Conservation (phyloP, 176 grass and related monocot species). For the Juncus inflexus region DNA sequence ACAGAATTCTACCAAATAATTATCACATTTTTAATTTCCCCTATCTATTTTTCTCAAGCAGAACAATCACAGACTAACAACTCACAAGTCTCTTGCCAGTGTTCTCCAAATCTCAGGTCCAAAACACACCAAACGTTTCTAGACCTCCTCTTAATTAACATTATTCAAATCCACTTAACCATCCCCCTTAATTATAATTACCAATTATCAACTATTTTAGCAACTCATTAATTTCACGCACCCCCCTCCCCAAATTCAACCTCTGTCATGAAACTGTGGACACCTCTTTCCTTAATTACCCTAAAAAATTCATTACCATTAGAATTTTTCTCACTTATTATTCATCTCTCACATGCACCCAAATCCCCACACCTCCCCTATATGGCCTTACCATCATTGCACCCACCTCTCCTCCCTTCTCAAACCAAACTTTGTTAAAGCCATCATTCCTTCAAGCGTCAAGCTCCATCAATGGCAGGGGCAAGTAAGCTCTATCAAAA, state of each 20-base stretch:
- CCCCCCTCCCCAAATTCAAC: constrained; percentile 1
- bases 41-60: too few relatives aligned
- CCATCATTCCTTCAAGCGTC: not conserved
- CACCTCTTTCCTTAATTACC: not conserved
- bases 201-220: constrained; percentile 1
- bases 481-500: constrained; percentile 9
- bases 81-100: not conserved
- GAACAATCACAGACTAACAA: too few relatives aligned
- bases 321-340: not conserved
- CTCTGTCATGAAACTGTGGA: not conserved
- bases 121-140: constrained; percentile 12
- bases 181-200: not conserved
- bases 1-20: too few relatives aligned
- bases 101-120: not conserved
- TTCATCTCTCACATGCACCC: constrained; percentile 17
- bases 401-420: constrained; percentile 16
- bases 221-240: constrained; percentile 18
- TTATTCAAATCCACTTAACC: constrained; percentile 7
- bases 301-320: constrained; percentile 1
- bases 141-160: constrained; percentile 8
- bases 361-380: too few relatives aligned
- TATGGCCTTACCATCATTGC: constrained; percentile 16
- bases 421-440: not conserved
- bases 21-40: too few relatives aligned
- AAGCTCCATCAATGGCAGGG: constrained; percentile 21